A percentile compares a stretch with the other conserved stretches of the same genome.
phyloP scores from a whole-genome alignment of 2,329 filamentous ascomycete species.

The Aphanoascus verrucosus region DNA sequence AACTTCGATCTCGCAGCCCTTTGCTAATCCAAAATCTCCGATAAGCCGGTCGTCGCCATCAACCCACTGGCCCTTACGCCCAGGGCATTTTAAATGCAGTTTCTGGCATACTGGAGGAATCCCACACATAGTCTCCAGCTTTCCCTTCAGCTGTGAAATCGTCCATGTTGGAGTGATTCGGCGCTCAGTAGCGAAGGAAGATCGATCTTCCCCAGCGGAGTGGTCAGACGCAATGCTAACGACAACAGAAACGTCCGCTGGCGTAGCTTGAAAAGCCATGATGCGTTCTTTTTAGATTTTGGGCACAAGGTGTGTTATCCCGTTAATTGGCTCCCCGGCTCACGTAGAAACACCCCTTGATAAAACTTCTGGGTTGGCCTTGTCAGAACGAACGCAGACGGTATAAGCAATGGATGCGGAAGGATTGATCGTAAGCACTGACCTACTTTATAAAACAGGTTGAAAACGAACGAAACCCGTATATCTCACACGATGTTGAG shows the following conservation, averaged over 20 bases:
- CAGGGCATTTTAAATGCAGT: slow-evolving; percentile 58
- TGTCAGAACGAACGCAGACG: too few relatives aligned
- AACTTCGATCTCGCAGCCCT: slow-evolving; percentile 38
- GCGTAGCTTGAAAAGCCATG: slow-evolving; percentile 29
- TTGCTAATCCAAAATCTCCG: slow-evolving; percentile 41
- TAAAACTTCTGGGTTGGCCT: not conserved
- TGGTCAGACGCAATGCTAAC: slow-evolving; percentile 26
- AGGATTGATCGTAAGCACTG: not conserved
- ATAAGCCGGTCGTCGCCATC: slow-evolving; percentile 59
- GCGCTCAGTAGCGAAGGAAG: slow-evolving; percentile 60
- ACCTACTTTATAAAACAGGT: not conserved
- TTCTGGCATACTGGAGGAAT: slow-evolving; percentile 71
- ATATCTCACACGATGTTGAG: not conserved
- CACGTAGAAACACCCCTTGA: too few relatives aligned
- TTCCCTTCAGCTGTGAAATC: slow-evolving; percentile 69
- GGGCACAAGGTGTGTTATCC: not conserved
- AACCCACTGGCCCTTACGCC: slow-evolving; percentile 49
- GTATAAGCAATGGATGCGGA: not conserved
- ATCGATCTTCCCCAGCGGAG: slow-evolving; percentile 15
- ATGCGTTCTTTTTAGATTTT: not conserved
- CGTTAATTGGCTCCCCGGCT: not conserved
- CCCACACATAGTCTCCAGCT: slow-evolving; percentile 87
- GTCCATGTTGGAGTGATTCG: slow-evolving; percentile 89
- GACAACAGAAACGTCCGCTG: slow-evolving; percentile 31
- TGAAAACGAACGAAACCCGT: not conserved